These are phyloP conservation scores for Hibiscus trionum DNA, from an alignment of 345 rosid genomes.

Conservation along the genomic window DNA sequence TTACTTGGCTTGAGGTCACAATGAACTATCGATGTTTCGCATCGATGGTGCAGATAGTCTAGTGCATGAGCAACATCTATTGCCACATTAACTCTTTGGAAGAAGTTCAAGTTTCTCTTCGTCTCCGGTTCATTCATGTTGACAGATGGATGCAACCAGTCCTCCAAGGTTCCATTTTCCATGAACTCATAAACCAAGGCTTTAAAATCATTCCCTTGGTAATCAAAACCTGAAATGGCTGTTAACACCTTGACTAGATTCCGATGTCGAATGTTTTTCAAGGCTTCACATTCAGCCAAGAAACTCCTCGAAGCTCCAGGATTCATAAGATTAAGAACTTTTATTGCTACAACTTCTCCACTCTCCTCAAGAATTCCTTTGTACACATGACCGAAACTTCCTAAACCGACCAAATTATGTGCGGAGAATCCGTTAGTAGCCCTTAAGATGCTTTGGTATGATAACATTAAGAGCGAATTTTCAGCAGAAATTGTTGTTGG, in stretches of 20 bases:
- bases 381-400: conserved; percentile 18
- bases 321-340: conserved; percentile 30
- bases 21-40: conserved; percentile 8
- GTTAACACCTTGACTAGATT: conserved; percentile 37
- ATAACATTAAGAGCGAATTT: not conserved
- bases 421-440: conserved; percentile 23
- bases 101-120: not conserved
- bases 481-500: not conserved
- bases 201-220: conserved; percentile 8
- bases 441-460: conserved; percentile 1
- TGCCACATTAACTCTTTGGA: not conserved
- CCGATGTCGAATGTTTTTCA: conserved; percentile 27
- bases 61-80: conserved; percentile 10
- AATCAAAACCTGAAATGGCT: conserved; percentile 2
- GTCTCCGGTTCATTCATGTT: not conserved
- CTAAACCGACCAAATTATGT: conserved; percentile 17
- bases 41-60: conserved; percentile 17
- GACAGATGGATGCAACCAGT: conserved; percentile 10
- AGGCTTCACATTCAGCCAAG: conserved; percentile 34
- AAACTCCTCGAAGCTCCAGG: conserved; percentile 40
- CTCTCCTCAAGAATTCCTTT: conserved; percentile 8
- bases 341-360: conserved; percentile 16
- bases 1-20: conserved; percentile 22
- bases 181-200: conserved; percentile 11
- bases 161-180: conserved; percentile 11